Evolutionary conservation across 192 early-diverging fungal genomes (phyloP), one percentile per base, ranked within the genome.

Genomic region (Coemansia sp.): DNA sequence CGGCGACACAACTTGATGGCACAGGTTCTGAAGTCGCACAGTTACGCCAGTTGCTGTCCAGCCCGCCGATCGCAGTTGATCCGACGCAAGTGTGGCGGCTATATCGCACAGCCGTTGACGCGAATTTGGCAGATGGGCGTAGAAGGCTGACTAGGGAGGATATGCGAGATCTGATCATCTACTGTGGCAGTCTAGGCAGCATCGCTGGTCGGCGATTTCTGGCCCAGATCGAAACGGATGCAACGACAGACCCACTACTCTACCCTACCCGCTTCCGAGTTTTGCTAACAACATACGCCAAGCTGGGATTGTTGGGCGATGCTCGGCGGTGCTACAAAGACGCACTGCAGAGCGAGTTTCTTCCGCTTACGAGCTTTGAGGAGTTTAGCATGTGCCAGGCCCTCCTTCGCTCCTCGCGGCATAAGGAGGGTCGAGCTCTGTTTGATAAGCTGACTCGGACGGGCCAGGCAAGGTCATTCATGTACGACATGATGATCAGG

Each of bases 311-410:
- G 10, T 22, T 75, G 10, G 72, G 51, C 3, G 72, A 83, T 46
- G 55, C 76, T 11, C 65, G 53, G 31, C 75, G 80, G 20, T 58
- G 73, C 38, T 77, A 78, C 39, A 11, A n/a, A 2, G 67, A 64
- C 6, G 69, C 48, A 10, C 19, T 19, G 1, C 19, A n/a, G 10
- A 45, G 44, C 39, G 53, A 34, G 10, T 27, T 40, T 11, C 22
- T 55, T 34, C 22, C 31, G 9, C 5, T 45, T 42, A 53, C 50
- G 5, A 15, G 38, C 27, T 20, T 39, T 58, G 24, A 69, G 0
- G 72, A 74, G n/a, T 77, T 75, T 72, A 60, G 69, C 67, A 62
- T 83, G 65, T 83, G 75, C 6, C 27, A 45, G 19, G 72, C 76
- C 27, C 69, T 83, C 0, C 61, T 83, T 36, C 19, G 62, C 5